A percentile compares a stretch with the other conserved stretches of the same genome.
Conservation (phyloP, 2,329 filamentous ascomycete species). For the Epichloe elymi region DNA sequence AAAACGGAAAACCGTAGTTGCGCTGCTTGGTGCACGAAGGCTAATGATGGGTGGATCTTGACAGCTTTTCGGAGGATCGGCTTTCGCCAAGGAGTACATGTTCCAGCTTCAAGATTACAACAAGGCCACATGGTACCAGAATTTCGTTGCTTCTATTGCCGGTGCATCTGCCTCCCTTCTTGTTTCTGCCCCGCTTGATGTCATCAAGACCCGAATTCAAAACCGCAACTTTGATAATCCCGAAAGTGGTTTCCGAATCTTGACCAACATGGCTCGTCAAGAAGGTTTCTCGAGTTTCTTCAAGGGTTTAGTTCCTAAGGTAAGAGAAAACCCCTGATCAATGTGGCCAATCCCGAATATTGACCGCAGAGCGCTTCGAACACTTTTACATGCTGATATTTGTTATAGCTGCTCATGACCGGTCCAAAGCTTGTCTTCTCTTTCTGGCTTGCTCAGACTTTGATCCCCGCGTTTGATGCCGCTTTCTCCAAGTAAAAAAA, state of each 20-base stretch:
- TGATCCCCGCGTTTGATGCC: conserved; percentile 79
- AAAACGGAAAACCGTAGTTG: not conserved
- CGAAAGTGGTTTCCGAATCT: conserved; percentile 82
- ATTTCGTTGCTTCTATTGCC: conserved; percentile 92
- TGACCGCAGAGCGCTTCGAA: conserved; percentile 2
- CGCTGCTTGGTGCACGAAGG: not conserved
- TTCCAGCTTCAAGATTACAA: conserved; percentile 91
- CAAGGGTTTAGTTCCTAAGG: conserved; percentile 92
- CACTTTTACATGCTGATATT: conserved; percentile 6
- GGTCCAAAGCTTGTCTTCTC: conserved; percentile 98
- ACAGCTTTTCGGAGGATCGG: conserved; percentile 93
- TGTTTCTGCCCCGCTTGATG: conserved; percentile 90
- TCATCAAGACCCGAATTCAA: conserved; percentile 97
- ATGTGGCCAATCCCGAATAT: not conserved
- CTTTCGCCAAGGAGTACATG: conserved; percentile 93
- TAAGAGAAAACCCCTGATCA: conserved; percentile 13
- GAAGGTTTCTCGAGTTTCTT: conserved; percentile 85
- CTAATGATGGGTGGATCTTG: not conserved
- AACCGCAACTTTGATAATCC: conserved; percentile 98
- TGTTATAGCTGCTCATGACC: conserved; percentile 74
- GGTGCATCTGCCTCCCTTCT: conserved; percentile 91
- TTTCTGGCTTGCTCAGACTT: conserved; percentile 97
- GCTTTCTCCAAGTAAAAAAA: conserved; percentile 18
- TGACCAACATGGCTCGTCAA: conserved; percentile 84
- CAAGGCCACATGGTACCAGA: conserved; percentile 84